Percentiles rank a stretch among this genome's conserved stretches.
Evolutionary conservation across 1,284 basidiomycete species (phyloP).

Genomic region (Sporisorium reilianum): DNA sequence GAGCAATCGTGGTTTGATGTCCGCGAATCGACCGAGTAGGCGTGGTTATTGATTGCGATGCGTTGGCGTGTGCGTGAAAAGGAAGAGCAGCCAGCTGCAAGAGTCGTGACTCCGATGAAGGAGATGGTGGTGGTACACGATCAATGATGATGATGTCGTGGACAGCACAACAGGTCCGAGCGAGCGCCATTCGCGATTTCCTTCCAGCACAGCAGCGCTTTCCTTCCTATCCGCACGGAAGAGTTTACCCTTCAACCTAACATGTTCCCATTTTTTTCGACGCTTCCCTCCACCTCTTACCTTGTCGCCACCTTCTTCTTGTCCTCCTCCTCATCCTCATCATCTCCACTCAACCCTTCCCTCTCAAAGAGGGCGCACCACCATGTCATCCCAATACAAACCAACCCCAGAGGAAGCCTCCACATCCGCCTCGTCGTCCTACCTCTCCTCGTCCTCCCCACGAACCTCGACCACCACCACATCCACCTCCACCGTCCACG

Average conservation of each 20-base stretch:
- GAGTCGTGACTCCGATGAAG: not conserved
- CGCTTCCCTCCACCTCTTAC: not conserved
- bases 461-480: constrained; percentile 3
- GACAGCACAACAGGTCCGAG: constrained; percentile 4
- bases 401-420: constrained; percentile 24
- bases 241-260: not conserved
- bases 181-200: not conserved
- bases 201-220: constrained; percentile 17
- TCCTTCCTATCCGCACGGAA: constrained; percentile 23
- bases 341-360: not conserved
- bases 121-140: not conserved
- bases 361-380: not conserved
- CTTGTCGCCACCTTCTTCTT: not conserved
- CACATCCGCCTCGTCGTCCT: constrained; percentile 15
- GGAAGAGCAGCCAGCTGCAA: constrained; percentile 13
- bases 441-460: constrained; percentile 33
- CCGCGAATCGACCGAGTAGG: too few species aligned
- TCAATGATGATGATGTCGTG: not conserved
- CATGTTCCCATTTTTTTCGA: not conserved
- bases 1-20: too few species aligned
- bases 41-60: too few species aligned
- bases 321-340: not conserved
- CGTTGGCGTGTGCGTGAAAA: too few species aligned
- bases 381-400: constrained; percentile 35
- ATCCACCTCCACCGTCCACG: not conserved